Evolutionary conservation across 2,329 filamentous ascomycete genomes (phyloP), one percentile per base, ranked within the genome.

Genomic region (Exutisphaerella laricina): DNA sequence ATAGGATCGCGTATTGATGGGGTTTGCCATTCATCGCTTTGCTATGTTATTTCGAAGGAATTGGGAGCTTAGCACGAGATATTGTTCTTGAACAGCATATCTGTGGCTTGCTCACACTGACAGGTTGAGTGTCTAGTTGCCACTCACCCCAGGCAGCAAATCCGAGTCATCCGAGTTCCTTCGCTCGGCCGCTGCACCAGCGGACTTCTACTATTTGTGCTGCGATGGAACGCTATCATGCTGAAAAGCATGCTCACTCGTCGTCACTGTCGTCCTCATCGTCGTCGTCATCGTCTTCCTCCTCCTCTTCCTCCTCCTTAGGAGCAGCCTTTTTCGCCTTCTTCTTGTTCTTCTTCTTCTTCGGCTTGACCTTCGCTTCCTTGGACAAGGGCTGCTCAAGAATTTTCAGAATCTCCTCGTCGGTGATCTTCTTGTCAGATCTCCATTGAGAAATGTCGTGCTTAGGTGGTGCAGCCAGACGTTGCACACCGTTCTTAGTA

Each of bases 361-460:
- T 88, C 71, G 86, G 85, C 71, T 86, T 87, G 54, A 82, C 74
- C 39, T 70, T 70, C 31, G 73, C 71, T 16, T 74, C 70, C 62
- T 77, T 79, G 48, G 74, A 71, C 58, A 95, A 70, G 22, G 90
- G 90, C 68, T 86, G 85, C 71, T 92, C 88, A 39, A 98, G 78
- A 53, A 97, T 90, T 76, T 92, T 87, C 58, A 97, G 80, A 55
- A 98, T 77, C 72, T 97, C 90, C 72, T 94, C 88, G 54, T 97
- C 90, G 55, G 82, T 84, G 62, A 98, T 95, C 79, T 96, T 96
- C 80, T 97, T 97, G 68, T 97, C 89, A 23, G 87, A 84, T 78
- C 95, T 84, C 75, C 84, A 80, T 73, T 89, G 88, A 64, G 76
- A 78, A 49, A 92, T 66, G 63, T 97, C 88, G 51, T 84, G 75